phyloP scores from a whole-genome alignment of 331 rosid species.

The Pyrus hybrid region DNA sequence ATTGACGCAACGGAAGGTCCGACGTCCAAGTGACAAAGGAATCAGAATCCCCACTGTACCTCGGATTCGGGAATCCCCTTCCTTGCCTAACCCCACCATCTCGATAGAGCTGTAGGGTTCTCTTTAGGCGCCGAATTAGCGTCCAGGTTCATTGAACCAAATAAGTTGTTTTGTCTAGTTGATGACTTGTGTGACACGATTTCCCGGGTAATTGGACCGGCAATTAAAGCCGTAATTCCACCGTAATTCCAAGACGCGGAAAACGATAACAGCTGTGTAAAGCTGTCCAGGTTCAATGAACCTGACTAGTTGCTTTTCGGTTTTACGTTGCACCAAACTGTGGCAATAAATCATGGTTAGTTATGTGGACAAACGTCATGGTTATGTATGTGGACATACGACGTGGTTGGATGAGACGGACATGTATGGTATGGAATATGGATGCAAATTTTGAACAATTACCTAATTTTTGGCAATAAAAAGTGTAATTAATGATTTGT shows the following conservation, averaged over 20 bases:
- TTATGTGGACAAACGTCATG: too few relatives aligned
- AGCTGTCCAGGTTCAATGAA: constrained; percentile 53
- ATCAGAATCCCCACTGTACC: background rate
- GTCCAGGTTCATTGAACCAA: constrained; percentile 23
- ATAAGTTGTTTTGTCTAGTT: background rate
- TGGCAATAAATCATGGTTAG: too few relatives aligned
- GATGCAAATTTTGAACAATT: background rate
- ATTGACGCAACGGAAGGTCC: background rate
- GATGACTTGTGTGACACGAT: background rate
- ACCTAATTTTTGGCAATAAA: background rate
- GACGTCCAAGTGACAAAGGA: background rate
- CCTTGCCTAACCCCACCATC: background rate
- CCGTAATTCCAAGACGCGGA: background rate
- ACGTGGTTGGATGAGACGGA: background rate
- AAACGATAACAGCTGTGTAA: background rate
- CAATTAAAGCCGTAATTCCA: too few relatives aligned
- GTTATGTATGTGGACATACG: too few relatives aligned
- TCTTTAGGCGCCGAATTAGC: background rate
- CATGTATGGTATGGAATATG: background rate
- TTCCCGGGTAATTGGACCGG: background rate
- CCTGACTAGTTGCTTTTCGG: background rate
- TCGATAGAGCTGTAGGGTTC: too few relatives aligned
- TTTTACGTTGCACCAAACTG: background rate
- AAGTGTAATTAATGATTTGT: background rate
- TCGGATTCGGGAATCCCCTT: background rate